Conservation (phyloP, 176 grass and related monocot genomes). For the Pontederia paniculata region DNA sequence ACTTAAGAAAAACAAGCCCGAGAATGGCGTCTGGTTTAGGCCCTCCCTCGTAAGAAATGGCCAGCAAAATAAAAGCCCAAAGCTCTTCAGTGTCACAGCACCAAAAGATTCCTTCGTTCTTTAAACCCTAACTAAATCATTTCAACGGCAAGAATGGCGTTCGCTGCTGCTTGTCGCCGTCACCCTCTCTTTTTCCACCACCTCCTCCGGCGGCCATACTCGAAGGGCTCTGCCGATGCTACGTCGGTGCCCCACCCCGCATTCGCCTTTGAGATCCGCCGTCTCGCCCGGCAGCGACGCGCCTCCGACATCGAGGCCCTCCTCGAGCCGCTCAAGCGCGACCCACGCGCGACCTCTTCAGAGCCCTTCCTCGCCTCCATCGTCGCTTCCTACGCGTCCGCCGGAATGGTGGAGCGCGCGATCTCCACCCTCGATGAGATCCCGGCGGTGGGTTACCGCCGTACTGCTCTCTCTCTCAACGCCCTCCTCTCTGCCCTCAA, state of each 20-base stretch:
- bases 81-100: too few relatives aligned
- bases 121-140: too few relatives aligned
- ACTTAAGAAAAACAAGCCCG: too few relatives aligned
- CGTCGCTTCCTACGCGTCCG: conserved; percentile 19
- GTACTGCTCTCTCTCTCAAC: conserved; percentile 30
- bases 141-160: neutral
- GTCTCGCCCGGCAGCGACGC: conserved; percentile 20
- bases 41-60: too few relatives aligned
- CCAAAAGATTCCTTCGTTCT: too few relatives aligned
- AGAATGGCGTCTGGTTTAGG: too few relatives aligned
- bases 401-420: conserved; percentile 32
- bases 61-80: too few relatives aligned
- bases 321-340: conserved; percentile 21
- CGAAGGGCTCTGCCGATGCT: neutral
- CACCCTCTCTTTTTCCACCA: neutral
- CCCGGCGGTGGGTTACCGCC: conserved; percentile 8
- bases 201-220: conserved; percentile 2
- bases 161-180: neutral
- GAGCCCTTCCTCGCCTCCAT: conserved; percentile 22
- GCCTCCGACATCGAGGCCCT: conserved; percentile 23
- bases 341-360: conserved; percentile 4
- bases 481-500: conserved; percentile 34
- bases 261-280: conserved; percentile 21
- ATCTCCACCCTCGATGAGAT: conserved; percentile 15
- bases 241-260: neutral